Evolutionary conservation across 345 rosid genomes (phyloP).

Genomic region (Kernera saxatilis): DNA sequence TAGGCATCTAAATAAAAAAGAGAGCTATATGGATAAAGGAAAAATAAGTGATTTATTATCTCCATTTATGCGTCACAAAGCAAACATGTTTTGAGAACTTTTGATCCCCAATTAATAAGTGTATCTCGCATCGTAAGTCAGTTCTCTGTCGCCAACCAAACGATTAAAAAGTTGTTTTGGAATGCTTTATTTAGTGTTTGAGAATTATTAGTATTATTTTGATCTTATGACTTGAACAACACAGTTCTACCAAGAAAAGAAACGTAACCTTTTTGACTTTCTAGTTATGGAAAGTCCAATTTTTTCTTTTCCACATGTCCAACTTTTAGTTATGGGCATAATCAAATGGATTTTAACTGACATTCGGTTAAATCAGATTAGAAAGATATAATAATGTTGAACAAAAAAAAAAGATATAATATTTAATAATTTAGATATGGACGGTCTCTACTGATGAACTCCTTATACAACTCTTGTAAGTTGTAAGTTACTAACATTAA

Average conservation of each 20-base stretch:
- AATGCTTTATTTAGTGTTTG: background rate
- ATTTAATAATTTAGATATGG: conserved; percentile 11
- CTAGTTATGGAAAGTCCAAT: background rate
- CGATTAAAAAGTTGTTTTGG: background rate
- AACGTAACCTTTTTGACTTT: background rate
- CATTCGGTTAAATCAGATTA: background rate
- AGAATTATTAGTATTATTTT: background rate
- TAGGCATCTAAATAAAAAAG: too few species aligned
- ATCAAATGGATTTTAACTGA: conserved; percentile 4
- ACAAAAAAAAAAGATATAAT: background rate
- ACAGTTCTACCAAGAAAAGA: background rate
- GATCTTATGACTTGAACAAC: background rate
- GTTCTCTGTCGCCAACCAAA: background rate
- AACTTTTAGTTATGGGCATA: conserved; percentile 8
- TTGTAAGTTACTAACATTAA: background rate
- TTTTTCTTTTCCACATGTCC: background rate
- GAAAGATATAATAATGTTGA: background rate
- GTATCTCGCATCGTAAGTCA: background rate
- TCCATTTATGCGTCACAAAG: background rate
- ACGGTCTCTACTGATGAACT: conserved; percentile 13
- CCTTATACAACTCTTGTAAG: background rate
- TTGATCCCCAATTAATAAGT: background rate
- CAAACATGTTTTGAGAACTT: background rate
- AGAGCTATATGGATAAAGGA: background rate
- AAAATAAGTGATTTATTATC: background rate